A percentile compares a stretch with the other conserved stretches of the same genome.
These are phyloP conservation scores for Dioszegia hungarica DNA, from an alignment of 768 basidiomycete genomes.

Conservation along the genomic window DNA sequence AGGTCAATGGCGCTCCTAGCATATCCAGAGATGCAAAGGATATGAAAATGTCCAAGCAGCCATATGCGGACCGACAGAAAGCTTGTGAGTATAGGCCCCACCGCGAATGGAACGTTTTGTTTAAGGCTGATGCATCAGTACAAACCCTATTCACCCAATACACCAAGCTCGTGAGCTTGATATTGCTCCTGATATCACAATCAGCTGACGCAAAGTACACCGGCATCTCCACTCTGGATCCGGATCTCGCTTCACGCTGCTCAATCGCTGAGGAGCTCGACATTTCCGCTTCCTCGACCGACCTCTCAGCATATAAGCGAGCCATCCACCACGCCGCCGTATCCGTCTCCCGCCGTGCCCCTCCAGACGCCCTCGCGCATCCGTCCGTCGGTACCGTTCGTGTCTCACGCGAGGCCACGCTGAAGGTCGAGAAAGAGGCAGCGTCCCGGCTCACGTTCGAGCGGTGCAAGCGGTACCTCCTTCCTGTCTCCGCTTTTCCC, in stretches of 20 bases:
- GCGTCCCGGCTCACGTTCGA: conserved; percentile 30
- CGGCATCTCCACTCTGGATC: conserved; percentile 17
- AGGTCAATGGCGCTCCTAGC: conserved; percentile 9
- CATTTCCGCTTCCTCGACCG: conserved; percentile 31
- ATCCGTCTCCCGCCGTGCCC: conserved; percentile 25
- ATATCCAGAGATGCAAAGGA: conserved; percentile 20
- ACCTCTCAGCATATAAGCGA: conserved; percentile 34
- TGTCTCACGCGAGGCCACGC: conserved; percentile 28
- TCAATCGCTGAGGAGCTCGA: conserved; percentile 39
- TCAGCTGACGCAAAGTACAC: conserved; percentile 28
- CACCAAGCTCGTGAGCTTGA: conserved; percentile 27
- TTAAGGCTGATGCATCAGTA: conserved; percentile 17
- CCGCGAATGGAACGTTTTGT: conserved; percentile 5
- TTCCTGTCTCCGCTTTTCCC: conserved; percentile 58
- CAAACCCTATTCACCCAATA: conserved; percentile 41
- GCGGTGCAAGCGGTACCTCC: conserved; percentile 58
- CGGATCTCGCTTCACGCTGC: conserved; percentile 31
- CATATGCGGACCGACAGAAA: conserved; percentile 41
- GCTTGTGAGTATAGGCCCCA: conserved; percentile 24
- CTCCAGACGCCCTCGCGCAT: conserved; percentile 29
- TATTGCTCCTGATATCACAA: background rate
- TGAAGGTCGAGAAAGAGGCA: conserved; percentile 34
- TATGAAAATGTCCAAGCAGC: conserved; percentile 32
- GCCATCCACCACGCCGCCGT: conserved; percentile 45
- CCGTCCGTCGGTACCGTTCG: conserved; percentile 48